Evolutionary conservation across 2,329 filamentous ascomycete species (phyloP), one percentile per base, ranked within the genome.

Genomic region (Penicillium sp.): DNA sequence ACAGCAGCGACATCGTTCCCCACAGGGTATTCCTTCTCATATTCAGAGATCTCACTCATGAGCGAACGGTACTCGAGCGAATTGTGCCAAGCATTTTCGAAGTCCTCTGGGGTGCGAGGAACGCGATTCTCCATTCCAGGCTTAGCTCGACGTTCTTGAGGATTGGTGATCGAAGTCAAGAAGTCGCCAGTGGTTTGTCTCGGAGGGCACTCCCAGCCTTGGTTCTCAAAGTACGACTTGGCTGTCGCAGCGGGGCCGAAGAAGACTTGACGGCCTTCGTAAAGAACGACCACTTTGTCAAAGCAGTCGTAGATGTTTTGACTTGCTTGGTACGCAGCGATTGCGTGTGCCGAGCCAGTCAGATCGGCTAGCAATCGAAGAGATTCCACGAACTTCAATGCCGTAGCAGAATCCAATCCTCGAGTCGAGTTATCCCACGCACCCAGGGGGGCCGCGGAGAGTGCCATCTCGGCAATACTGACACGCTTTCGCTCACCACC

Each of bases 181-280:
- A 86, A 86, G 54, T 86, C 83, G 2, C 75, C 79, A 0, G 77
- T 83, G 0, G 81, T 85, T 56, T 86, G 81, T 3, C 83, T 73
- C 2, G 73, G 63, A 0, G 81, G 81, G 50, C 83, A 86, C 29
- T 74, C 60, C 74, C 79, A 89, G 23, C 85, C 85, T 62, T 84
- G 77, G 7, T 73, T 65, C 54, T 83, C 78, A 46, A 89, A 88
- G 64, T 79, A 88, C 0, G 53, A 54, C 50, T 76, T 80, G 0
- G 84, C 85, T 1, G 67, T 59, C 3, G 55, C 56, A 0, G 79
- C 75, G 0, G 77, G 75, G 0, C 86, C 86, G 50, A 81, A 89
- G 67, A 80, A 90, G 50, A 90, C 88, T 57, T 89, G 77, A 0
- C 81, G 76, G 0, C 86, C 86, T 54, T 87, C 82, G 54, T 89